Base-by-base conservation (phyloP, 257 asterid genomes). In the Verbena officinalis region DNA sequence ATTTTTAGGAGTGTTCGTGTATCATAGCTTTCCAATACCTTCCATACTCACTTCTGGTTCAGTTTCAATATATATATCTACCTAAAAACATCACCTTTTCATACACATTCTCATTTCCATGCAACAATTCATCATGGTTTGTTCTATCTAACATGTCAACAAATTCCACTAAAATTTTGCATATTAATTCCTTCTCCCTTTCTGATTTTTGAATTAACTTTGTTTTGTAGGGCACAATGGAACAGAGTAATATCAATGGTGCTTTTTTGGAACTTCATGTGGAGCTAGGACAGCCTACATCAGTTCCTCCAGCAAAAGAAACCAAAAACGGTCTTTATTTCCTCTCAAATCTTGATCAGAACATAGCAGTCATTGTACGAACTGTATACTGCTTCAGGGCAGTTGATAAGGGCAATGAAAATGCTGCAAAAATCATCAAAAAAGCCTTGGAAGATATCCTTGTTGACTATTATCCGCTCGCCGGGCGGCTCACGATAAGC, bases 281-380 rank as follows among this genome's bases (percentile, higher is more conserved):
- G 21, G 67, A 74, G 23, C 73, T 67, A 63, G 80, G 80, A 49
- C 65, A 58, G 15, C 75, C 78, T 12, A 72, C 75, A 8, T 48
- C 79, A 67, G 75, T 82, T 53, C 59, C 63, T 17, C 83, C 85
- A 7, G 71, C 81, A 20, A 72, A 77, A 34, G 83, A 77, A 57
- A 77, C 85, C 23, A 40, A 24, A 17, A 69, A 69, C 24, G 85
- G 80, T 6, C 77, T 68, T 8, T 79, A 82, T 27, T 82, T 76
- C 55, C 72, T 79, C n/a, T 82, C 83, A 5, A 79, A 82, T 49
- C 85, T 82, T 16, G 85, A 82, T 49, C 83, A 82, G 67, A 79
- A 82, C 73, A 79, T 82, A 0, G 85, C 85, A 0, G 83, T 79
- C 15, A 64, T 75, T 4, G 83, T 82, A 5, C 81, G 83, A 0